Evolutionary conservation across 2,329 filamentous ascomycete genomes (phyloP), one percentile per base, ranked within the genome.

Genomic region (Calonectria pseudoturangicola): DNA sequence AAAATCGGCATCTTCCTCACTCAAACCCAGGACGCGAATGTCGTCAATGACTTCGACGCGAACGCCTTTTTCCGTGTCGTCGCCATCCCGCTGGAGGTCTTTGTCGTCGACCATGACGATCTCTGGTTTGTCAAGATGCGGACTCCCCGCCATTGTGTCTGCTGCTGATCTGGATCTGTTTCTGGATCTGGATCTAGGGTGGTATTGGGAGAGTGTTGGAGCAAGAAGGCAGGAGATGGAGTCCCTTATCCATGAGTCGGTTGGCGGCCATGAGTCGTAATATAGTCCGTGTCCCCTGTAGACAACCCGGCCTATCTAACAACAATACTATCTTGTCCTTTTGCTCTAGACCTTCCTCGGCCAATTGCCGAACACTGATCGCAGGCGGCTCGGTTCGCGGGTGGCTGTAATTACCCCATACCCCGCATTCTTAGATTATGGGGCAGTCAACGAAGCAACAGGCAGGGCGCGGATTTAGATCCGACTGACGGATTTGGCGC

Each of bases 1-100:
- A 56, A 82, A 82, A 18, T 79, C 75, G 2, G 74, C 77, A 72
- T 82, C 81, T 2, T 80, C 79, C 16, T 77, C 74, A 36, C 54
- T 78, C 18, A 83, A 68, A 16, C 81, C 81, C 33, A 83, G 39
- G 36, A 82, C 80, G 9, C 79, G 81, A 45, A 82, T 76, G 65
- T 75, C 76, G 51, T 80, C 82, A 39, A 83, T 79, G 3, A 73
- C 74, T 16, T 74, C 73, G 39, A 80, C 75, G 13, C 58, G 73
- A 7, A 72, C 62, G 6, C 54, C 75, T 58, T 80, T 78, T 51
- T 80, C 79, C 0, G 74, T 51, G 25, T 43, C 36, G 0, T 73
- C 66, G 25, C 36, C 36, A 0, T 73, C 66, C 1, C 43, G 18
- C 2, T 67, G 43, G 9, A 41, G 13, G 10, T 73, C 74, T 27